Conservation (phyloP, 441 rosid species). For the Omphalea diandra region DNA sequence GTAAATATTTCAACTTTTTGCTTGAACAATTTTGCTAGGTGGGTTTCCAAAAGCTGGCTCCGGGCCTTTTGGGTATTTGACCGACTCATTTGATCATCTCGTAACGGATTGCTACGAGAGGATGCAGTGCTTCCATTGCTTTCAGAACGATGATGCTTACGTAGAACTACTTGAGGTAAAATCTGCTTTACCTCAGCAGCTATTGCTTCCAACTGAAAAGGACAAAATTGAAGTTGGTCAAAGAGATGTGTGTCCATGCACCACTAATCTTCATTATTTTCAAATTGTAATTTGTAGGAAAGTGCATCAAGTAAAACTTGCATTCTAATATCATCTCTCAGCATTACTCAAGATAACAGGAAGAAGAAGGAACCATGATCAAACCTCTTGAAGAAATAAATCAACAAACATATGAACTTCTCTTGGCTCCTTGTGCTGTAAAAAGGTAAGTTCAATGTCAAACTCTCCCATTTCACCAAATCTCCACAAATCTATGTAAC, state of each 20-base stretch:
- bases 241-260: not conserved
- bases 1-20: slow-evolving; percentile 98
- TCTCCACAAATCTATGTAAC: slow-evolving; percentile 10
- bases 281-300: slow-evolving; percentile 10
- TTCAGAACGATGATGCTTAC: slow-evolving; percentile 83
- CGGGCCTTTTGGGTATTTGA: slow-evolving; percentile 76
- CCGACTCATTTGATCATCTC: slow-evolving; percentile 70
- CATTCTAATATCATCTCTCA: not conserved
- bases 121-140: slow-evolving; percentile 95
- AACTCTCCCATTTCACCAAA: slow-evolving; percentile 12
- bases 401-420: slow-evolving; percentile 99
- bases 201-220: slow-evolving; percentile 63
- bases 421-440: slow-evolving; percentile 98
- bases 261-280: slow-evolving; percentile 7
- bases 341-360: not conserved
- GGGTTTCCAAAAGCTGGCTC: slow-evolving; percentile 98
- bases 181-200: slow-evolving; percentile 82
- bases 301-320: not conserved
- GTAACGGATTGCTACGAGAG: slow-evolving; percentile 79
- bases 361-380: slow-evolving; percentile 19
- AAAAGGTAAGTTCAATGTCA: slow-evolving; percentile 18
- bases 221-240: slow-evolving; percentile 10
- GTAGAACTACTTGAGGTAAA: slow-evolving; percentile 72
- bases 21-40: slow-evolving; percentile 97
- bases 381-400: slow-evolving; percentile 91